Percentiles rank a stretch among this genome's conserved stretches.
Conservation (phyloP, 1,139 yeast species). For the Taphrina pruni region DNA sequence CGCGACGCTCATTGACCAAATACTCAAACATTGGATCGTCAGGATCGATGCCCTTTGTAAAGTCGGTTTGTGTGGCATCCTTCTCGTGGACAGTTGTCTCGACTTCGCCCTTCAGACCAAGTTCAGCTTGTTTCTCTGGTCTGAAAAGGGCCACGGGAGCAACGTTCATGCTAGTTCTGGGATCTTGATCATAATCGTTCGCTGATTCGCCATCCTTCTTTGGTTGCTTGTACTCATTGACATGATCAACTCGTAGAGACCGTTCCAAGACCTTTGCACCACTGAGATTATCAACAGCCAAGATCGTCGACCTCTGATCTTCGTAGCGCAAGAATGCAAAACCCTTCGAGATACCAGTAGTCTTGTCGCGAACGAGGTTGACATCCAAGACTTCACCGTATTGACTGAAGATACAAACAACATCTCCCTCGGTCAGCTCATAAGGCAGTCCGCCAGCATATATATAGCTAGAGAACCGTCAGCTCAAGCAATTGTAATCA, state of each 20-base stretch:
- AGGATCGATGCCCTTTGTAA: constrained; percentile 42
- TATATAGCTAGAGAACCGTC: constrained; percentile 40
- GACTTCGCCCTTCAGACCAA: constrained; percentile 1
- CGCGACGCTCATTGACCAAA: constrained; percentile 42
- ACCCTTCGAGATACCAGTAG: constrained; percentile 73
- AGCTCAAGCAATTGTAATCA: not conserved
- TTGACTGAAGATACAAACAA: constrained; percentile 81
- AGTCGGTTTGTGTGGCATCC: constrained; percentile 31
- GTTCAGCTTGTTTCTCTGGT: constrained; percentile 28
- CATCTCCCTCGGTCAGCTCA: constrained; percentile 72
- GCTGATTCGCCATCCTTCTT: constrained; percentile 44
- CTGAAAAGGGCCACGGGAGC: constrained; percentile 41
- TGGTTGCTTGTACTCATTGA: constrained; percentile 63
- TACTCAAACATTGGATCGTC: constrained; percentile 47
- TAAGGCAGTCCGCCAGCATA: constrained; percentile 73
- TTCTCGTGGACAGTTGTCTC: not conserved
- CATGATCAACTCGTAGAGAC: constrained; percentile 72
- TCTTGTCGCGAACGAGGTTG: constrained; percentile 70
- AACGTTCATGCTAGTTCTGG: constrained; percentile 40
- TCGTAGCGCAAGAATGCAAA: constrained; percentile 84
- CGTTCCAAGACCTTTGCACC: constrained; percentile 70
- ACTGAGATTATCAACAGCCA: constrained; percentile 77
- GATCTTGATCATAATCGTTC: constrained; percentile 43
- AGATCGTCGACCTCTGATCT: constrained; percentile 76
- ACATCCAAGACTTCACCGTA: constrained; percentile 86